These are phyloP conservation scores for Yamadazyma conglobata DNA, from an alignment of 1,139 yeast species.

Conservation along the genomic window DNA sequence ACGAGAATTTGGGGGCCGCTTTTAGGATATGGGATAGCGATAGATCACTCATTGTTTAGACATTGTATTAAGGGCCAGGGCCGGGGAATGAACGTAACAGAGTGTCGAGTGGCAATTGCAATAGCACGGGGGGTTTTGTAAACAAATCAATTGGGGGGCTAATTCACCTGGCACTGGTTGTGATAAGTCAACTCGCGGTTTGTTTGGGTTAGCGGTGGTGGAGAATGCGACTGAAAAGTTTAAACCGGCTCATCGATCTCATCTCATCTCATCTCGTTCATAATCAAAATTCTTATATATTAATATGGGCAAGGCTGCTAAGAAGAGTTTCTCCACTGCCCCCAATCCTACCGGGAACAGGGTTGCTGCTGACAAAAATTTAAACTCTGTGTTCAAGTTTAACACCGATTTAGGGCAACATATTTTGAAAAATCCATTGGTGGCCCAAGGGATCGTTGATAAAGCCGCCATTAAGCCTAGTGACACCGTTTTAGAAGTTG, in stretches of 20 bases:
- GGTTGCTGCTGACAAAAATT: constrained; percentile 64
- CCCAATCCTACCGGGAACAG: constrained; percentile 40
- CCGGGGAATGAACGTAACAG: too few relatives aligned
- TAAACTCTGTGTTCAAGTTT: constrained; percentile 88
- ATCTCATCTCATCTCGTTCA: too few relatives aligned
- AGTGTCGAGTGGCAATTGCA: too few relatives aligned
- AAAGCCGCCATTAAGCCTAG: constrained; percentile 92
- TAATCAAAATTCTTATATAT: neutral
- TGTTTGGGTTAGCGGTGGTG: too few relatives aligned
- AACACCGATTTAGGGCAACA: constrained; percentile 97
- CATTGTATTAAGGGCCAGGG: too few relatives aligned
- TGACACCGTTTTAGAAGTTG: constrained; percentile 91
- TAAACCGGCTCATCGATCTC: too few relatives aligned
- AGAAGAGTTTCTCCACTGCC: constrained; percentile 47
- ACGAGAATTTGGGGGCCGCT: constrained; percentile 26
- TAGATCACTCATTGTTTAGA: constrained; percentile 4
- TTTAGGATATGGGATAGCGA: constrained; percentile 13
- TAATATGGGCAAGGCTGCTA: constrained; percentile 53
- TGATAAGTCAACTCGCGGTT: too few relatives aligned
- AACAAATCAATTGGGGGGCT: too few relatives aligned
- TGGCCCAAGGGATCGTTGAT: constrained; percentile 97
- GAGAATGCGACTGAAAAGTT: too few relatives aligned
- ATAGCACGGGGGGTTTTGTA: too few relatives aligned
- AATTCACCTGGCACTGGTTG: too few relatives aligned
- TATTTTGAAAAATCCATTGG: constrained; percentile 89